A percentile compares a stretch with the other conserved stretches of the same genome.
phyloP scores from a whole-genome alignment of 2,329 filamentous ascomycete genomes.

The Trichoderma polysporum region DNA sequence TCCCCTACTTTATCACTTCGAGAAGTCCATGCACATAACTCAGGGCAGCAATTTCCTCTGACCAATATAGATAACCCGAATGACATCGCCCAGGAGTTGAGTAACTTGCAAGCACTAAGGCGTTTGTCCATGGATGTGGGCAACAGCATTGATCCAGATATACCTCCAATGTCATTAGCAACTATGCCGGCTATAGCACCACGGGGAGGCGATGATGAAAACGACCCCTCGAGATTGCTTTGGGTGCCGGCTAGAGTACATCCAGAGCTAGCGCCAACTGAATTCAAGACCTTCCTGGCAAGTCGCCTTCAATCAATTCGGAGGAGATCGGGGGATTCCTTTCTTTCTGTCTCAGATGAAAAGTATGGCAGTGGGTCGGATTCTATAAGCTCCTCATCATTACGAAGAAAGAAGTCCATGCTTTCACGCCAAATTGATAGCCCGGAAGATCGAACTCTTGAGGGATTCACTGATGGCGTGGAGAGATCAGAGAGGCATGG shows the following conservation, averaged over 20 bases:
- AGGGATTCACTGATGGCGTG: conserved; percentile 78
- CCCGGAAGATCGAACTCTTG: conserved; percentile 54
- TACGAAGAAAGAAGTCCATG: conserved; percentile 92
- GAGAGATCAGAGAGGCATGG: conserved; percentile 74
- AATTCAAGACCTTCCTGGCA: conserved; percentile 96
- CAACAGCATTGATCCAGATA: conserved; percentile 70
- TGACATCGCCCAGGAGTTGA: conserved; percentile 87
- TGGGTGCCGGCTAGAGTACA: conserved; percentile 96
- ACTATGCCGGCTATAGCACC: conserved; percentile 73
- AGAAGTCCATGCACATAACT: conserved; percentile 61
- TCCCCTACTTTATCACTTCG: conserved; percentile 55
- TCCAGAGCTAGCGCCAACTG: conserved; percentile 89
- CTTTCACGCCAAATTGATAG: conserved; percentile 87
- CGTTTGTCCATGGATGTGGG: conserved; percentile 93
- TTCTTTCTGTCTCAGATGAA: conserved; percentile 57
- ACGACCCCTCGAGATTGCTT: conserved; percentile 82
- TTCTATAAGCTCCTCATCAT: conserved; percentile 41
- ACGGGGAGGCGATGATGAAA: conserved; percentile 72
- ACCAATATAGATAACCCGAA: conserved; percentile 88
- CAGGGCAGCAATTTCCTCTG: conserved; percentile 68
- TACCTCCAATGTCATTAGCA: conserved; percentile 67
- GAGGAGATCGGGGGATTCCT: conserved; percentile 73
- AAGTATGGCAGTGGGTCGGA: conserved; percentile 54
- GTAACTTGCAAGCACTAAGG: conserved; percentile 84
- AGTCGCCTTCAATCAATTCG: conserved; percentile 89